Evolutionary conservation across 495 filamentous ascomycete genomes (phyloP).

Genomic region (Hypoxylon subgilvum): DNA sequence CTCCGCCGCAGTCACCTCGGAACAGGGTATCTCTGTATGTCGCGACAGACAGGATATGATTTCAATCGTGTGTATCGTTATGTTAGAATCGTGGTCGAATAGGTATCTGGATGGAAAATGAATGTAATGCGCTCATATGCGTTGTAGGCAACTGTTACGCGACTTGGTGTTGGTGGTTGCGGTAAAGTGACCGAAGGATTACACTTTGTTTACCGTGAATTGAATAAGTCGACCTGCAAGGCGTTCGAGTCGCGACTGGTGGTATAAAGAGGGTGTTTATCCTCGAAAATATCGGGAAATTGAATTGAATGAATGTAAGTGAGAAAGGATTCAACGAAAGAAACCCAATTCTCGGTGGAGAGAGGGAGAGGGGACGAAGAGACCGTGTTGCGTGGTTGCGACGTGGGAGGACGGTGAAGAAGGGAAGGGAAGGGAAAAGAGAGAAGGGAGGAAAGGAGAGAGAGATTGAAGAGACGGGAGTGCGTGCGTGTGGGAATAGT

Average conservation of each 20-base stretch:
- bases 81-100: conserved; percentile 4
- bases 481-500: not conserved
- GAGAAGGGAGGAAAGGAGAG: conserved; percentile 26
- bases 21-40: conserved; percentile 3
- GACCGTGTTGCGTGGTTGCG: conserved; percentile 40
- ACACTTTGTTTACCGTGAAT: conserved; percentile 33
- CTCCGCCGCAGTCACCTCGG: conserved; percentile 5
- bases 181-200: conserved; percentile 25
- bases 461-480: not conserved
- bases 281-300: conserved; percentile 30
- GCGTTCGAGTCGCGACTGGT: conserved; percentile 30
- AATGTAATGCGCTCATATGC: conserved; percentile 29
- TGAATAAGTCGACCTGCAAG: conserved; percentile 19
- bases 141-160: conserved; percentile 14
- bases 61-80: not conserved
- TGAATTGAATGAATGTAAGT: conserved; percentile 41
- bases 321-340: conserved; percentile 40
- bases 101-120: conserved; percentile 35
- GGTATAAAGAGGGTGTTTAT: conserved; percentile 37
- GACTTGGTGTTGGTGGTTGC: conserved; percentile 24
- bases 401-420: conserved; percentile 42
- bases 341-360: conserved; percentile 35
- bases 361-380: conserved; percentile 24
- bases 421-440: conserved; percentile 32
- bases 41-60: not conserved